Evolutionary conservation across 768 basidiomycete genomes (phyloP).

Genomic region (Agrocybe chaxingu): DNA sequence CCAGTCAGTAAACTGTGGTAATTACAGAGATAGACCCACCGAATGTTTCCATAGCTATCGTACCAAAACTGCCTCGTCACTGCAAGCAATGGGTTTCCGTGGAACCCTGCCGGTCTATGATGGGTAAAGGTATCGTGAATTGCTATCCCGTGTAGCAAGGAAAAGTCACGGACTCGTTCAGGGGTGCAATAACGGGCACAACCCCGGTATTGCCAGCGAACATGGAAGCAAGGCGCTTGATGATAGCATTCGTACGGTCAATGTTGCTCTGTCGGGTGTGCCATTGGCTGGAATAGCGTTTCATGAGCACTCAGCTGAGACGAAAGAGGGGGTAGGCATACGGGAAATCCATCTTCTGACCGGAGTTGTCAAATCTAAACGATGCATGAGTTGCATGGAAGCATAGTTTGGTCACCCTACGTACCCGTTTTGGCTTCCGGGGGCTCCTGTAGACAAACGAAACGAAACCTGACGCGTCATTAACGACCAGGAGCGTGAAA

Average conservation of each 20-base stretch:
- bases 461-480: slow-evolving; percentile 6
- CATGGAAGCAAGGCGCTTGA: slow-evolving; percentile 58
- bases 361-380: slow-evolving; percentile 78
- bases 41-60: slow-evolving; percentile 73
- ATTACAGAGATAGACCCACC: slow-evolving; percentile 33
- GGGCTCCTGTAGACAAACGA: slow-evolving; percentile 42
- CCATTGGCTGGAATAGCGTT: slow-evolving; percentile 45
- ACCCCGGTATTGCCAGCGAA: slow-evolving; percentile 50
- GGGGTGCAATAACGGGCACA: slow-evolving; percentile 66
- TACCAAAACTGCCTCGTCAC: slow-evolving; percentile 60
- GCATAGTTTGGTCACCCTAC: background rate
- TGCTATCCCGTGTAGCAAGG: background rate
- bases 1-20: background rate
- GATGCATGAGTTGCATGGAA: background rate
- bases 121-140: slow-evolving; percentile 1
- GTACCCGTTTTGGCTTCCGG: slow-evolving; percentile 83
- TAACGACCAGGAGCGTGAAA: background rate
- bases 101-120: slow-evolving; percentile 69
- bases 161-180: slow-evolving; percentile 65
- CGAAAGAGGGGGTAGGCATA: slow-evolving; percentile 21
- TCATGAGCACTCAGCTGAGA: background rate
- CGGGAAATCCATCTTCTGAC: slow-evolving; percentile 58
- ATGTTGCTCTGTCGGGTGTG: slow-evolving; percentile 65
- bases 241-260: slow-evolving; percentile 61
- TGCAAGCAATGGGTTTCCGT: slow-evolving; percentile 46